Conservation (phyloP, 768 basidiomycete species). For the Erythrobasidium yunnanense region DNA sequence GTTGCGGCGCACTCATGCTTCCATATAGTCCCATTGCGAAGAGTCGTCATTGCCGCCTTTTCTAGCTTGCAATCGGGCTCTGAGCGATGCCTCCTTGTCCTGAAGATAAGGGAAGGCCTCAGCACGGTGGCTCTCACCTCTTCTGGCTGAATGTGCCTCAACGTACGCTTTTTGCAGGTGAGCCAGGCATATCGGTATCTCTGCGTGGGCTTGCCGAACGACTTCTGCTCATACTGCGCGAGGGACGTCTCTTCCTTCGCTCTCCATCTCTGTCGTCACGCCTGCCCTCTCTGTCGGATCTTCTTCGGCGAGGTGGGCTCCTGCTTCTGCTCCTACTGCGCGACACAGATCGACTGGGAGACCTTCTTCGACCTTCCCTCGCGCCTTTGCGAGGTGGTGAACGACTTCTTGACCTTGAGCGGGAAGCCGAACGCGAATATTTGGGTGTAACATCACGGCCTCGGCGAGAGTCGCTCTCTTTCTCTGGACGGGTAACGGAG, state of each 20-base stretch:
- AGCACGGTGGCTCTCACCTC: too few relatives aligned
- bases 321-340: background rate
- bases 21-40: background rate
- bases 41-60: background rate
- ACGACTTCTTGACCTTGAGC: conserved; percentile 15
- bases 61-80: background rate
- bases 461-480: background rate
- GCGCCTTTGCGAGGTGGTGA: background rate
- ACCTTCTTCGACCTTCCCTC: background rate
- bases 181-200: too few relatives aligned
- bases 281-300: background rate
- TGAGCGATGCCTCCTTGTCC: background rate
- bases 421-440: background rate
- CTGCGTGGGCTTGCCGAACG: background rate
- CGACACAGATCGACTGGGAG: background rate
- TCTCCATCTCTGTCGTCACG: background rate
- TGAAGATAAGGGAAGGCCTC: too few relatives aligned
- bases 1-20: too few relatives aligned
- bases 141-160: too few relatives aligned
- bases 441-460: background rate
- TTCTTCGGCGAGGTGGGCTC: background rate
- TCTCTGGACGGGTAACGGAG: background rate
- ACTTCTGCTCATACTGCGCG: background rate
- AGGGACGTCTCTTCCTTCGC: background rate
- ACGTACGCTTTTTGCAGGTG: too few relatives aligned